These are phyloP conservation scores for Mucuna pruriens DNA, from an alignment of 306 rosid genomes.

Conservation along the genomic window DNA sequence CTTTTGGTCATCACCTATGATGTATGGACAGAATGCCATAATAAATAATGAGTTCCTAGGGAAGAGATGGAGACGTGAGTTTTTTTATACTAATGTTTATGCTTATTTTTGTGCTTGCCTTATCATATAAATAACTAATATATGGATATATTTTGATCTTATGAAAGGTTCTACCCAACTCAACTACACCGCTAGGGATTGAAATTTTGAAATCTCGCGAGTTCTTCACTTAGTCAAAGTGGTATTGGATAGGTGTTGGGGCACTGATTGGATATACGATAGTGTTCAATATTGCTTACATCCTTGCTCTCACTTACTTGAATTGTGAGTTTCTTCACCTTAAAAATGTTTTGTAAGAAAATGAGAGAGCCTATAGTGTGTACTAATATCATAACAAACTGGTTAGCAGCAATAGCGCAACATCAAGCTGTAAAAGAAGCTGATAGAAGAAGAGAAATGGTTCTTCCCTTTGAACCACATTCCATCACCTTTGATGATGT, in stretches of 20 bases:
- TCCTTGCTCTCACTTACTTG: conserved; percentile 50
- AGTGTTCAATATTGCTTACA: conserved; percentile 47
- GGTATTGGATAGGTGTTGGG: conserved; percentile 48
- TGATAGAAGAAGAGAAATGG: conserved; percentile 45
- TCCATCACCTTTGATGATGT: conserved; percentile 49
- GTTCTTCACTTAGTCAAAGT: conserved; percentile 44
- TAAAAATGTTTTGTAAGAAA: background rate
- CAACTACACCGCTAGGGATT: conserved; percentile 48
- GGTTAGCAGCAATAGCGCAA: conserved; percentile 40
- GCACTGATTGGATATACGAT: conserved; percentile 43
- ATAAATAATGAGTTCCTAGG: conserved; percentile 51
- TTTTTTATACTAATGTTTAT: background rate
- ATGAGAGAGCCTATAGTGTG: background rate
- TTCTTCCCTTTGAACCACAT: conserved; percentile 54
- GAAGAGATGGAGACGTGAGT: conserved; percentile 47
- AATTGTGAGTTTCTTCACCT: conserved; percentile 51
- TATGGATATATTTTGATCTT: conserved; percentile 1
- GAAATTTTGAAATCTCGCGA: conserved; percentile 52
- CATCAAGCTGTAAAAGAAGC: conserved; percentile 37
- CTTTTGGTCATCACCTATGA: conserved; percentile 48
- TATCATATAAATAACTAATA: conserved; percentile 9
- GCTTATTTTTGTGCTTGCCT: background rate
- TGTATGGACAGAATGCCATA: conserved; percentile 52
- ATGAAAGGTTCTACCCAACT: conserved; percentile 50
- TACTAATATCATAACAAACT: conserved; percentile 10